A percentile compares a stretch with the other conserved stretches of the same genome.
Conservation (phyloP, 1,284 basidiomycete species). For the Austropuccinia psidii region DNA sequence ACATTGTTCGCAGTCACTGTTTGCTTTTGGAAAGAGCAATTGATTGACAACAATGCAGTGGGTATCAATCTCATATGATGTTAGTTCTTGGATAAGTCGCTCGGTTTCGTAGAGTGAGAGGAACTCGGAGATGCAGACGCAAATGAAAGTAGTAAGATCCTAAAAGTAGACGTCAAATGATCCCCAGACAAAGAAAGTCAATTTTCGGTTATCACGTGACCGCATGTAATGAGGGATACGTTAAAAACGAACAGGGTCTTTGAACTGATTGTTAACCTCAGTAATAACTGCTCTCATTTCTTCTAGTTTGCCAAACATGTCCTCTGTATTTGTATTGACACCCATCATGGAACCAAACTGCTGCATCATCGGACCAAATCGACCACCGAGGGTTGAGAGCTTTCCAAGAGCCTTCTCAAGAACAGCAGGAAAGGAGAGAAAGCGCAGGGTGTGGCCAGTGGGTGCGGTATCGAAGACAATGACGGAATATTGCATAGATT, state of each 20-base stretch:
- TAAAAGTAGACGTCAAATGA: neutral
- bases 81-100: conserved; percentile 90
- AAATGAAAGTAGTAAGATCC: conserved; percentile 60
- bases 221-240: neutral
- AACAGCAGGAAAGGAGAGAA: conserved; percentile 95
- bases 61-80: conserved; percentile 93
- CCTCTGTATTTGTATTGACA: conserved; percentile 72
- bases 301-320: conserved; percentile 97
- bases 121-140: conserved; percentile 98
- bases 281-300: conserved; percentile 95
- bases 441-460: conserved; percentile 94
- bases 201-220: neutral
- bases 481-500: conserved; percentile 99
- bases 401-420: conserved; percentile 96
- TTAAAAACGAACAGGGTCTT: conserved; percentile 69
- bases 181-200: neutral
- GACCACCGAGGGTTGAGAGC: conserved; percentile 77
- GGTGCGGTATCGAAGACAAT: conserved; percentile 99
- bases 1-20: conserved; percentile 90
- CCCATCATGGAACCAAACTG: conserved; percentile 97
- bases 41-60: conserved; percentile 99
- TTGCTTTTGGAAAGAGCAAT: conserved; percentile 83
- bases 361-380: conserved; percentile 94
- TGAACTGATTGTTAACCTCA: conserved; percentile 98
- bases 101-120: conserved; percentile 97